These are phyloP conservation scores for Alternaria arborescens DNA, from an alignment of 2,329 filamentous ascomycete species.

Conservation along the genomic window DNA sequence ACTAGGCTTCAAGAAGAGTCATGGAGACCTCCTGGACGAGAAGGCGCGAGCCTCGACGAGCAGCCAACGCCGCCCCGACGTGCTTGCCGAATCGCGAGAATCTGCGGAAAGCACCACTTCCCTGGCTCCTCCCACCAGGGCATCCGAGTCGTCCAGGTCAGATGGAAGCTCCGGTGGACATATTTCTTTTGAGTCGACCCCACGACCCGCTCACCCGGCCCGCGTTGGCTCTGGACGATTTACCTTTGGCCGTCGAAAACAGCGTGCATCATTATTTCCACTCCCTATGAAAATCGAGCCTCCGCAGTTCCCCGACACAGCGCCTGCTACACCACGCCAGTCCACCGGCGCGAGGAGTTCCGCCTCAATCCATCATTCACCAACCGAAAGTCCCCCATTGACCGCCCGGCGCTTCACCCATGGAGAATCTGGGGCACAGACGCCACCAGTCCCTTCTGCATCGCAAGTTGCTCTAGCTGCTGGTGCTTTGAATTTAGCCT, in stretches of 20 bases:
- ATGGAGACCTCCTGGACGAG: constrained; percentile 47
- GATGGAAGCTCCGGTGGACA: constrained; percentile 75
- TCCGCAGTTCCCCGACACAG: constrained; percentile 55
- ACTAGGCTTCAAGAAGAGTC: constrained; percentile 41
- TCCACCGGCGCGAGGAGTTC: constrained; percentile 51
- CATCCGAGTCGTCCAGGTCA: constrained; percentile 89
- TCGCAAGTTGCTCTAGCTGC: constrained; percentile 62
- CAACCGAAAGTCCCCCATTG: constrained; percentile 48
- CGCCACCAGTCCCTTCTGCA: constrained; percentile 58
- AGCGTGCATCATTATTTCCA: constrained; percentile 80
- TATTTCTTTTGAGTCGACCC: constrained; percentile 46
- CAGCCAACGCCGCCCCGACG: constrained; percentile 56
- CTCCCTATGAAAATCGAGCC: constrained; percentile 77
- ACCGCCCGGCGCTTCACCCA: constrained; percentile 45
- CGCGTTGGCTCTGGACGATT: constrained; percentile 72
- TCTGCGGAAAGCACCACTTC: constrained; percentile 69
- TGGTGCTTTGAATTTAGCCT: constrained; percentile 57
- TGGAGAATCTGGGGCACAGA: constrained; percentile 38
- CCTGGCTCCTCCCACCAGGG: constrained; percentile 70
- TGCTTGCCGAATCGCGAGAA: constrained; percentile 68
- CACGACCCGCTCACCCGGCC: constrained; percentile 61
- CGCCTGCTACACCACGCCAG: constrained; percentile 57
- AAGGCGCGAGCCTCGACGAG: constrained; percentile 66
- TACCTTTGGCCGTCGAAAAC: constrained; percentile 76
- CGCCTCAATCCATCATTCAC: constrained; percentile 45